Base-by-base conservation (phyloP, 2,329 filamentous ascomycete genomes). In the Talaromyces funiculosus region DNA sequence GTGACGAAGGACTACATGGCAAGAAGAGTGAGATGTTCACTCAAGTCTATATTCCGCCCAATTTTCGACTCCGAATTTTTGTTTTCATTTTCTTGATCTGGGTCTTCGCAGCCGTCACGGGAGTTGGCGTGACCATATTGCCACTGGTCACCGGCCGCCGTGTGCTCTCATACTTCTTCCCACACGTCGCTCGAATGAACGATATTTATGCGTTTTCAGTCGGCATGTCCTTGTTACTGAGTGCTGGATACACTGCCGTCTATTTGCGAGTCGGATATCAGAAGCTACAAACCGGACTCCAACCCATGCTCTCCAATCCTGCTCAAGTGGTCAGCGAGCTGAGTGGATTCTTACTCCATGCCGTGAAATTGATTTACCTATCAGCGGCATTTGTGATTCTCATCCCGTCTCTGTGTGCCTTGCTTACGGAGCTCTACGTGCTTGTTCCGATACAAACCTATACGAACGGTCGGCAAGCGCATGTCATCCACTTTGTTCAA, bases 181-280 rank as follows among this genome's bases (percentile, higher is more conserved):
- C 91, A 4, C 76, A 81, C 0, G 82, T 89, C 63, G 83, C 90
- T 53, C 84, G 84, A 42, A 89, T 93, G 70, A 99, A 97, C 74
- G 94, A 99, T 72, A 89, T 99, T 26, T 97, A 99, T 69, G 93
- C 94, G 12, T 96, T 97, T 73, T 96, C 91, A 57, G 86, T 94
- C 31, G 94, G 94, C 14, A 83, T 96, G 42, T 96, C 95, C 71
- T 79, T 91, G 26, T 80, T 96, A 4, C 90, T 90, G 10, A 85
- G 84, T 3, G 69, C 84, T 1, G 77, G 84, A 2, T 96, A 92
- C 71, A 75, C 83, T 43, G 66, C 82, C 29, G 77, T 86, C 65
- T 84, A 87, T 60, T 72, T 69, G 40, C 66, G 67, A 38, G 65
- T 63, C 8, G 66, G 66, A 53, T 62, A 72, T 35, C 51, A 51